A percentile compares a stretch with the other conserved stretches of the same genome.
Evolutionary conservation across 495 filamentous ascomycete species (phyloP).

Genomic region (Collariella sp.): DNA sequence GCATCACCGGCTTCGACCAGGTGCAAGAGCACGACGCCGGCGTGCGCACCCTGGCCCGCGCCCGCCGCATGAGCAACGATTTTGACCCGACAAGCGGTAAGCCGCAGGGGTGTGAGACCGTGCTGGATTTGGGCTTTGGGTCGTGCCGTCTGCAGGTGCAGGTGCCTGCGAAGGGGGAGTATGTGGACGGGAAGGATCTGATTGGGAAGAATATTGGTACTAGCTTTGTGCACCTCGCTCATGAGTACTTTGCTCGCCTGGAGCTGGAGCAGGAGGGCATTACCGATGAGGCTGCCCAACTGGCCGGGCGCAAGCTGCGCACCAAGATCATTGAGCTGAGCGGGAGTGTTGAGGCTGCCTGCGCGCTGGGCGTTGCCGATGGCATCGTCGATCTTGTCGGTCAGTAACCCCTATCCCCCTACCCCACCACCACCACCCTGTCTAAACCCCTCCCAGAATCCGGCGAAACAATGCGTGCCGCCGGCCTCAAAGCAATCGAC

Average conservation of each 20-base stretch:
- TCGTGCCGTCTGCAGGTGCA: slow-evolving; percentile 90
- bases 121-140: slow-evolving; percentile 87
- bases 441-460: slow-evolving; percentile 55
- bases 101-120: slow-evolving; percentile 58
- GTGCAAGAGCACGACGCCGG: slow-evolving; percentile 84
- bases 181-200: slow-evolving; percentile 60
- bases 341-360: slow-evolving; percentile 94
- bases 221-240: slow-evolving; percentile 78
- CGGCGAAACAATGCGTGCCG: slow-evolving; percentile 95
- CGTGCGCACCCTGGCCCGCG: slow-evolving; percentile 46
- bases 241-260: slow-evolving; percentile 69
- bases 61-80: slow-evolving; percentile 46
- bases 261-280: slow-evolving; percentile 46
- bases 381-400: slow-evolving; percentile 97
- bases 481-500: slow-evolving; percentile 91
- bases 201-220: slow-evolving; percentile 93
- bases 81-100: slow-evolving; percentile 31
- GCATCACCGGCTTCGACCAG: slow-evolving; percentile 90
- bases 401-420: slow-evolving; percentile 34
- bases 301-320: slow-evolving; percentile 42
- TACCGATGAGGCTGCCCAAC: slow-evolving; percentile 16
- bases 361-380: slow-evolving; percentile 89
- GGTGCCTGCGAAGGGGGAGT: slow-evolving; percentile 75
- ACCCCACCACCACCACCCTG: slow-evolving; percentile 6
- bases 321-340: slow-evolving; percentile 89